A percentile compares a stretch with the other conserved stretches of the same genome.
Evolutionary conservation across 2,329 filamentous ascomycete species (phyloP).

Genomic region (Neofusicoccum sp.): DNA sequence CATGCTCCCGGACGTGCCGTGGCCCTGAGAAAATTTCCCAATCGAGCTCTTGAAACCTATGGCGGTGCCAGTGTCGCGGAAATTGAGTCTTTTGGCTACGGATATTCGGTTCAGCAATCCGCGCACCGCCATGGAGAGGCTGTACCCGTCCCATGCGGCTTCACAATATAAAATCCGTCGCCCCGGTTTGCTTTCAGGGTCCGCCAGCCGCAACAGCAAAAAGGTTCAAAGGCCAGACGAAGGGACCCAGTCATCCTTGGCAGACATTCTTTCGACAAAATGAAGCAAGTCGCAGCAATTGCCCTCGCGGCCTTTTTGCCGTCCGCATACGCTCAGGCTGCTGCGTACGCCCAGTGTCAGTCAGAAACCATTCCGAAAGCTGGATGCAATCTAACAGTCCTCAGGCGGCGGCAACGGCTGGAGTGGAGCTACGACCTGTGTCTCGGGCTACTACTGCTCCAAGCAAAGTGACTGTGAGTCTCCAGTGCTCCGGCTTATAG

Average conservation of each 20-base stretch:
- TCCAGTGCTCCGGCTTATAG: no score
- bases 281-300: slow-evolving; percentile 7
- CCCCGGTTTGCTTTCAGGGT: neutral
- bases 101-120: slow-evolving; percentile 8
- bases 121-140: neutral
- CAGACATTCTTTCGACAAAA: neutral
- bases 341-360: slow-evolving; percentile 17
- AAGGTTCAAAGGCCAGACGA: neutral
- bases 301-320: slow-evolving; percentile 13
- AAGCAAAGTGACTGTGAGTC: slow-evolving; percentile 23
- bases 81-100: neutral
- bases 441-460: slow-evolving; percentile 21
- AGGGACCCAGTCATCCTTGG: neutral
- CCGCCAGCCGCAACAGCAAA: neutral
- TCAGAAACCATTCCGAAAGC: neutral
- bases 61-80: slow-evolving; percentile 9
- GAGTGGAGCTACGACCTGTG: slow-evolving; percentile 20
- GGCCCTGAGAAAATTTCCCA: neutral
- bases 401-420: slow-evolving; percentile 11
- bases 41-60: neutral
- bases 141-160: neutral
- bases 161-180: neutral
- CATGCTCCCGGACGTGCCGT: neutral
- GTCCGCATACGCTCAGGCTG: neutral
- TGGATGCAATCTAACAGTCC: neutral